These are phyloP conservation scores for Dryadomyces quercivorus DNA, from an alignment of 2,329 filamentous ascomycete genomes.

Conservation along the genomic window DNA sequence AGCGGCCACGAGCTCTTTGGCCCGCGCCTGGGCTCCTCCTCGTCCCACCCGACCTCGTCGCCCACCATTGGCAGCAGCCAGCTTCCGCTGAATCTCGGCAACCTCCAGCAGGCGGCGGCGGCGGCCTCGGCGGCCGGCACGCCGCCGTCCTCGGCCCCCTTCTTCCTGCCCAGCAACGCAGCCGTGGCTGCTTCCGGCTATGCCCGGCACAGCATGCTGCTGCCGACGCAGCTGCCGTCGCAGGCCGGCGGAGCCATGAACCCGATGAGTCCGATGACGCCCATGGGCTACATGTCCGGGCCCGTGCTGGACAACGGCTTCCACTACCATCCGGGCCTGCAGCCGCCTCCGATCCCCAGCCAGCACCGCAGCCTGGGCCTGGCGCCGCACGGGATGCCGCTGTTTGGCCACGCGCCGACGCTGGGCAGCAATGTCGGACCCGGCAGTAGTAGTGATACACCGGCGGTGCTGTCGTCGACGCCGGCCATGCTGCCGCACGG, in stretches of 20 bases:
- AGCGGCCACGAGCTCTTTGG: conserved; percentile 39
- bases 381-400: neutral
- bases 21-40: conserved; percentile 29
- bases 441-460: conserved; percentile 32
- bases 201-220: conserved; percentile 45
- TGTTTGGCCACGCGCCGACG: neutral
- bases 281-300: conserved; percentile 5
- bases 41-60: conserved; percentile 32
- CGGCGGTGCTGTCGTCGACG: conserved; percentile 40
- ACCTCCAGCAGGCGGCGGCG: conserved; percentile 37
- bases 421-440: conserved; percentile 16
- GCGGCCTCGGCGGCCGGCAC: conserved; percentile 32
- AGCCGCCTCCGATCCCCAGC: conserved; percentile 5
- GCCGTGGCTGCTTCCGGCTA: conserved; percentile 18
- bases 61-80: conserved; percentile 33
- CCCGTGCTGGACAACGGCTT: neutral
- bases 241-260: too few species aligned
- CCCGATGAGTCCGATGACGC: too few species aligned
- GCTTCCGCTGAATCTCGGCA: conserved; percentile 40
- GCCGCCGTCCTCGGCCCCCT: conserved; percentile 22
- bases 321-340: neutral
- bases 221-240: conserved; percentile 37
- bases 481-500: conserved; percentile 48
- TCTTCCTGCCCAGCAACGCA: conserved; percentile 26
- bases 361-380: neutral